A percentile compares a stretch with the other conserved stretches of the same genome.
phyloP scores from a whole-genome alignment of 805 yeast species.

The Candida maesae region DNA sequence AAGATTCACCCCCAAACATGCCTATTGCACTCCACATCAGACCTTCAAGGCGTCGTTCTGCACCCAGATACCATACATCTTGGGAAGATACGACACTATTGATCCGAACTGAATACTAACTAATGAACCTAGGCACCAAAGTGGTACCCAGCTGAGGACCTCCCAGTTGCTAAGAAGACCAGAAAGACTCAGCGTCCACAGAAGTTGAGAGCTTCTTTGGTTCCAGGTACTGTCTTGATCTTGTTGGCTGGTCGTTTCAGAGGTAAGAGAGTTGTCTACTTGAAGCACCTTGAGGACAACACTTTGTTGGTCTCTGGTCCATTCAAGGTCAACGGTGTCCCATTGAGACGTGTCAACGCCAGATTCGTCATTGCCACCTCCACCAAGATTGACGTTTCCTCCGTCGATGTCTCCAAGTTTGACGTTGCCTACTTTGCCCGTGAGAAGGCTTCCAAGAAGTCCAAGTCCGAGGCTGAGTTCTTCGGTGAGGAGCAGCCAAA shows the following conservation, averaged over 20 bases:
- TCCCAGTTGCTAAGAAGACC: constrained; percentile 79
- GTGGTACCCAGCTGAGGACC: constrained; percentile 94
- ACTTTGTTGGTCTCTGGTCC: constrained; percentile 97
- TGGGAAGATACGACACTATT: background rate
- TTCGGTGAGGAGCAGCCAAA: constrained; percentile 71
- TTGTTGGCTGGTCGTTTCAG: constrained; percentile 99
- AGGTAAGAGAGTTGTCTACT: constrained; percentile 99
- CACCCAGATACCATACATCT: background rate
- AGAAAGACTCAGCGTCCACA: constrained; percentile 93
- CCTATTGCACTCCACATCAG: constrained; percentile 6
- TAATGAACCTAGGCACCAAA: constrained; percentile 52
- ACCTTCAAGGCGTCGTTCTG: background rate
- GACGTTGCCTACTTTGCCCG: constrained; percentile 94
- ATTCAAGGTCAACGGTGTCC: constrained; percentile 99
- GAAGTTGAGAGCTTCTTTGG: constrained; percentile 91
- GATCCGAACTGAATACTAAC: constrained; percentile 2
- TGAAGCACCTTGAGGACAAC: constrained; percentile 96
- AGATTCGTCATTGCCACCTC: constrained; percentile 99
- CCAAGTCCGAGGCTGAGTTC: constrained; percentile 90
- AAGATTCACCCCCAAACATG: background rate
- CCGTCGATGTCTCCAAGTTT: constrained; percentile 87
- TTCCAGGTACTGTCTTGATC: constrained; percentile 97
- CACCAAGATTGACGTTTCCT: constrained; percentile 76
- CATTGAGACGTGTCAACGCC: constrained; percentile 98
- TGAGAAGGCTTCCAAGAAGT: constrained; percentile 79